A percentile compares a stretch with the other conserved stretches of the same genome.
phyloP scores from a whole-genome alignment of 305 asterid genomes.

The Striga hermonthica region DNA sequence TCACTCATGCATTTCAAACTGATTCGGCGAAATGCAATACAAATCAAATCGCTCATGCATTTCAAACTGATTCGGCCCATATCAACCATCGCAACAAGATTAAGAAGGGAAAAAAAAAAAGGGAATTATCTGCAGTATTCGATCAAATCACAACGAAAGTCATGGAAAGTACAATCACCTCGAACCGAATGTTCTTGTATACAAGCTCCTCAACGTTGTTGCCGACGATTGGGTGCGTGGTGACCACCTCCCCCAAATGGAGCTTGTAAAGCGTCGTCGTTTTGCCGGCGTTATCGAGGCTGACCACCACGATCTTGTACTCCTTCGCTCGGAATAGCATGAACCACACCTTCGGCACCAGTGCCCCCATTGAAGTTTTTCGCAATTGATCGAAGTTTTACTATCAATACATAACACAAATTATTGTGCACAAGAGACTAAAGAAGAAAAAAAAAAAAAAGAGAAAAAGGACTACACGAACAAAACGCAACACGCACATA shows the following conservation, averaged over 20 bases:
- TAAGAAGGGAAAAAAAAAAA: neutral
- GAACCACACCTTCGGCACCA: conserved; percentile 93
- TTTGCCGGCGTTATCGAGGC: conserved; percentile 96
- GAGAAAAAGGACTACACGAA: no score
- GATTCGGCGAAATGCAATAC: neutral
- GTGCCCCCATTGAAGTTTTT: no score
- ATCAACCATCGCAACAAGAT: neutral
- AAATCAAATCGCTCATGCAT: neutral
- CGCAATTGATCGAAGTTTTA: no score
- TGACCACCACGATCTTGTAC: conserved; percentile 98
- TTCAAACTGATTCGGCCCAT: conserved; percentile 12
- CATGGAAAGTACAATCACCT: conserved; percentile 43
- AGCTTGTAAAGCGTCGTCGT: conserved; percentile 98
- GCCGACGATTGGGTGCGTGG: conserved; percentile 94
- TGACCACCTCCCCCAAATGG: conserved; percentile 88
- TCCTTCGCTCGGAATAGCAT: conserved; percentile 93
- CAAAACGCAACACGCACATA: no score
- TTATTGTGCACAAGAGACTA: no score
- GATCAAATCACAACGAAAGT: neutral
- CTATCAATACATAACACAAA: no score
- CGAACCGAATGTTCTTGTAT: conserved; percentile 86
- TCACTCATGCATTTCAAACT: neutral
- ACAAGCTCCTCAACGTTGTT: conserved; percentile 97
- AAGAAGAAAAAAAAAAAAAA: no score
- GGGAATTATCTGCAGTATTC: neutral